Conservation (phyloP, 2,329 filamentous ascomycete species). For the Ophiosphaerella herpotricha region DNA sequence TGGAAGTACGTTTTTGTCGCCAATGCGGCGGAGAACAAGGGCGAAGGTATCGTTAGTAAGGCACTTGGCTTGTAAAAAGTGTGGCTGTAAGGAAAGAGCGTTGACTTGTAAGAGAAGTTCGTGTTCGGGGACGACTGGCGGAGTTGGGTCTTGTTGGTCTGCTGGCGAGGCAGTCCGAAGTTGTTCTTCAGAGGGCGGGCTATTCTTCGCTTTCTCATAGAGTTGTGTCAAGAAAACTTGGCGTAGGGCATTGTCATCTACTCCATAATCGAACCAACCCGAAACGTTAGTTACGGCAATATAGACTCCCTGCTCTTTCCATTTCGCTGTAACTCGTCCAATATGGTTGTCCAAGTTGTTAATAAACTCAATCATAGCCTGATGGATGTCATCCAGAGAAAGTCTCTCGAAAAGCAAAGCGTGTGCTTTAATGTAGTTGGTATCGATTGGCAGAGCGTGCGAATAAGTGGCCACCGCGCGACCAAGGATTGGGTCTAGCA, state of each 20-base stretch:
- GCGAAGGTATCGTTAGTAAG: slow-evolving; percentile 54
- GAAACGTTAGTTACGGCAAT: slow-evolving; percentile 63
- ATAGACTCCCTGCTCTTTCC: slow-evolving; percentile 62
- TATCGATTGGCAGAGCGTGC: slow-evolving; percentile 56
- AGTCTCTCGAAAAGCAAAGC: slow-evolving; percentile 66
- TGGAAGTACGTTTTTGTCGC: slow-evolving; percentile 64
- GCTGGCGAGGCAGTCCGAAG: slow-evolving; percentile 20
- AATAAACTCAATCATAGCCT: slow-evolving; percentile 57
- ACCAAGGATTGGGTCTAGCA: slow-evolving; percentile 62
- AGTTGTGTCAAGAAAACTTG: slow-evolving; percentile 19
- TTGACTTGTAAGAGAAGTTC: slow-evolving; percentile 23
- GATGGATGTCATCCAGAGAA: slow-evolving; percentile 53
- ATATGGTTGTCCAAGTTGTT: slow-evolving; percentile 63
- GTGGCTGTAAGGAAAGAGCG: slow-evolving; percentile 18
- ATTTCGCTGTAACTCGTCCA: slow-evolving; percentile 54
- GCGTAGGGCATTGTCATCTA: slow-evolving; percentile 48
- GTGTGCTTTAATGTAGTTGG: slow-evolving; percentile 66
- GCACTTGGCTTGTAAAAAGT: slow-evolving; percentile 40
- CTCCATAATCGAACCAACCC: slow-evolving; percentile 59
- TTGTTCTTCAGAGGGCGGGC: slow-evolving; percentile 17
- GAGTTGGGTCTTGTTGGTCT: slow-evolving; percentile 15
- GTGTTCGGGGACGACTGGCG: slow-evolving; percentile 18
- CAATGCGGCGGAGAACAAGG: slow-evolving; percentile 57
- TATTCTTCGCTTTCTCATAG: slow-evolving; percentile 8
- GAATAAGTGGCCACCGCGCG: slow-evolving; percentile 33